Percentiles rank a stretch among this genome's conserved stretches.
Conservation (phyloP, 164 flowering plant species). For the Nymphaea colorata region DNA sequence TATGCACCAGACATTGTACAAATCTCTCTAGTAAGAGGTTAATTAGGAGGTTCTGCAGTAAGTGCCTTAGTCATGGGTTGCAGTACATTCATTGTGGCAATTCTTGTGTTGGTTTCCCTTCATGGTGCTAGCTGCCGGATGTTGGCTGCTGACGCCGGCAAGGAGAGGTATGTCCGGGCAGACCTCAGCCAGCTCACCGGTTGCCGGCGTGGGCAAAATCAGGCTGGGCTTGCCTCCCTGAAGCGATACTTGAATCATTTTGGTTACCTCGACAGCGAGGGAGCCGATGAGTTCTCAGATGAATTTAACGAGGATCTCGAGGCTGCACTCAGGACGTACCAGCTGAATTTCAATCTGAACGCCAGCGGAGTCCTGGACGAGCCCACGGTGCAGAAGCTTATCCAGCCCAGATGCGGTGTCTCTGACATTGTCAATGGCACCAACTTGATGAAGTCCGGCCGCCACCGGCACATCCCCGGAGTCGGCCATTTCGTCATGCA, state of each 20-base stretch:
- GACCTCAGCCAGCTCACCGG: conserved; percentile 6
- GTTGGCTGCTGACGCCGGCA: not conserved
- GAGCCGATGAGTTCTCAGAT: conserved; percentile 4
- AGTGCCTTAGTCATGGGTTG: not conserved
- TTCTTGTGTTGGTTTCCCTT: not conserved
- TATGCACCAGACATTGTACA: no score
- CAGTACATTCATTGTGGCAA: not conserved
- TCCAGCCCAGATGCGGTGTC: not conserved
- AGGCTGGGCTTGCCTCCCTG: conserved; percentile 10
- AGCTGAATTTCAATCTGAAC: conserved; percentile 15
- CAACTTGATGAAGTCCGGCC: not conserved
- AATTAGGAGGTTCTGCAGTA: no score
- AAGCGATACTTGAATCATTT: conserved; percentile 14
- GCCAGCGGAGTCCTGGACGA: conserved; percentile 9
- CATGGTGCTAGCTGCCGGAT: not conserved
- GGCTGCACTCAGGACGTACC: conserved; percentile 18
- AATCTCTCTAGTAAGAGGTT: no score
- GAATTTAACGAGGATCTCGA: conserved; percentile 19
- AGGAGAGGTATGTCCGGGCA: not conserved
- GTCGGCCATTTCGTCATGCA: not conserved
- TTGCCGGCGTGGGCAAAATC: conserved; percentile 13
- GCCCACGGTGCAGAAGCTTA: not conserved
- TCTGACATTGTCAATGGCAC: not conserved
- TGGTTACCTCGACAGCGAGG: conserved; percentile 11
- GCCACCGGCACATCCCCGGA: not conserved